Evolutionary conservation across 2,329 filamentous ascomycete species (phyloP).

Genomic region (Diaporthe vaccinii): DNA sequence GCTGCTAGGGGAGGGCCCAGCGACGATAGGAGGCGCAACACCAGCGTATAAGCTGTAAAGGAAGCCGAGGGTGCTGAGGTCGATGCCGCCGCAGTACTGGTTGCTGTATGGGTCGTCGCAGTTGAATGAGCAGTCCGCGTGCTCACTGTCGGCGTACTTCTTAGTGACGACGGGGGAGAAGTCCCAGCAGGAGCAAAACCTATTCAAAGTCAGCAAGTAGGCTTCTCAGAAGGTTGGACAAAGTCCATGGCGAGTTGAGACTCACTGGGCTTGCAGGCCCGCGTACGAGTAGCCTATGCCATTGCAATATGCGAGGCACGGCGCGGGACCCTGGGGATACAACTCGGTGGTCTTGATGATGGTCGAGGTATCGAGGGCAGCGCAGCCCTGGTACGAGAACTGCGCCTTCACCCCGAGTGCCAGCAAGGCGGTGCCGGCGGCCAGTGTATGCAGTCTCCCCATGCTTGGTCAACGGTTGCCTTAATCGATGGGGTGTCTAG

Average conservation of each 20-base stretch:
- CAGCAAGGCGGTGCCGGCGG: conserved; percentile 27
- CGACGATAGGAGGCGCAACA: background rate
- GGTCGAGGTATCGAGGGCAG: conserved; percentile 17
- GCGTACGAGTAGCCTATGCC: conserved; percentile 21
- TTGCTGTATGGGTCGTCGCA: conserved; percentile 33
- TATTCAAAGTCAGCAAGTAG: background rate
- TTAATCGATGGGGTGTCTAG: background rate
- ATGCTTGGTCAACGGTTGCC: conserved; percentile 16
- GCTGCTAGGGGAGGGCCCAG: background rate
- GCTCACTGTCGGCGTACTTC: conserved; percentile 20
- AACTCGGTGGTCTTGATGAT: background rate
- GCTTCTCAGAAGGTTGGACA: background rate
- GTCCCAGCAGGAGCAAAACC: conserved; percentile 38
- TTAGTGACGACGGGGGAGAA: background rate
- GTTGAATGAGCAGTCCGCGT: conserved; percentile 37
- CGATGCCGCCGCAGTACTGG: conserved; percentile 39
- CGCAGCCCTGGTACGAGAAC: conserved; percentile 31
- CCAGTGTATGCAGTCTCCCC: conserved; percentile 31
- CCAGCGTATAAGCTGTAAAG: conserved; percentile 37
- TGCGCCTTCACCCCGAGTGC: conserved; percentile 24
- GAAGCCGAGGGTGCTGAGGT: conserved; percentile 35
- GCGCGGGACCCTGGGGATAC: conserved; percentile 25
- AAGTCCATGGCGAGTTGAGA: background rate
- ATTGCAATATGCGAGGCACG: conserved; percentile 37
- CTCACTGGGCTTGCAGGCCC: conserved; percentile 37